Evolutionary conservation across 202 grass and related monocot species (phyloP).

Genomic region (Panicum virgatum): DNA sequence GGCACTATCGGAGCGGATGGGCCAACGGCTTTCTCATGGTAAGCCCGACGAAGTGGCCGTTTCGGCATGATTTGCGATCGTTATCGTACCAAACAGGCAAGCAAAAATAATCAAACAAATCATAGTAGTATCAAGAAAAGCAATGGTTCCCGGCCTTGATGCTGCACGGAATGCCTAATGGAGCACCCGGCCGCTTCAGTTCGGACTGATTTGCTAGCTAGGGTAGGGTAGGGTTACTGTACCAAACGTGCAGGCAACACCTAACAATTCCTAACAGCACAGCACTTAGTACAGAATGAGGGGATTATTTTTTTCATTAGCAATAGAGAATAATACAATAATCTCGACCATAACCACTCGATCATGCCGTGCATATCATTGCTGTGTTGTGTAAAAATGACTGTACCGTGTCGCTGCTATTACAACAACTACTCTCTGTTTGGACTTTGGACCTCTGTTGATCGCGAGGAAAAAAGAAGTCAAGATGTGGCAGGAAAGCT

Average conservation of each 20-base stretch:
- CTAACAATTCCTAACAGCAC: too few species aligned
- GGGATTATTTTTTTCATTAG: neutral
- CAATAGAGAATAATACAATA: neutral
- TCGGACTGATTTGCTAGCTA: neutral
- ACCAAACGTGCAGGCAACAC: conserved; percentile 11
- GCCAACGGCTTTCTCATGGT: conserved; percentile 20
- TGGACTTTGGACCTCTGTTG: neutral
- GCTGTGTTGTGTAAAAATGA: too few species aligned
- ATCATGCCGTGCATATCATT: too few species aligned
- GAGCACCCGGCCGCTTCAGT: neutral
- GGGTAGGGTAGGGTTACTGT: neutral
- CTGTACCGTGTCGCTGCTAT: neutral
- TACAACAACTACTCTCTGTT: neutral
- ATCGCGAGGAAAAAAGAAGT: neutral
- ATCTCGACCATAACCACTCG: neutral
- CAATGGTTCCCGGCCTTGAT: neutral
- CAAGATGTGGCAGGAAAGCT: too few species aligned
- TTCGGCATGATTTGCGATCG: conserved; percentile 21
- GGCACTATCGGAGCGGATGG: conserved; percentile 3
- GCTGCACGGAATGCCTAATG: neutral
- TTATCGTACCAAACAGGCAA: conserved; percentile 25
- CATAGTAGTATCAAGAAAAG: conserved; percentile 29
- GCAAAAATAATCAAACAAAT: conserved; percentile 28
- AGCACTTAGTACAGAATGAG: neutral
- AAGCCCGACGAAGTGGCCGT: neutral